These are phyloP conservation scores for Xylariaceae sp. DNA, from an alignment of 2,329 filamentous ascomycete species.

Conservation along the genomic window DNA sequence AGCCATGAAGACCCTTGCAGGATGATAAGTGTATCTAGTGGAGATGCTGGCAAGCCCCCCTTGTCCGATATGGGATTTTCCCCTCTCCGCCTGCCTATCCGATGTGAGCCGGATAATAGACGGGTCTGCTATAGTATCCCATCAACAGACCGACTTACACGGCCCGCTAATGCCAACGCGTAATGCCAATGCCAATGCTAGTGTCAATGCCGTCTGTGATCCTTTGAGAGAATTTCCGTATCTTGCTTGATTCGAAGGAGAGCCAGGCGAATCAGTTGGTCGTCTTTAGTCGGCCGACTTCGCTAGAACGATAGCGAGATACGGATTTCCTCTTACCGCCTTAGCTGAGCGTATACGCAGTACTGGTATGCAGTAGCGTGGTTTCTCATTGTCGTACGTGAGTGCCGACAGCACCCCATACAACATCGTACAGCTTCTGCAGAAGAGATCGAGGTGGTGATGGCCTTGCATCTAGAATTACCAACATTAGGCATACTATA, in stretches of 20 bases:
- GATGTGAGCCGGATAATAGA: slow-evolving; percentile 24
- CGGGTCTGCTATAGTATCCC: neutral
- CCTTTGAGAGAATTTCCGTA: slow-evolving; percentile 14
- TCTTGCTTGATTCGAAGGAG: slow-evolving; percentile 9
- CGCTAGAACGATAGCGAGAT: slow-evolving; percentile 14
- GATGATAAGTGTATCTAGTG: slow-evolving; percentile 17
- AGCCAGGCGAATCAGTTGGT: slow-evolving; percentile 18
- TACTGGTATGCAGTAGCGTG: slow-evolving; percentile 21
- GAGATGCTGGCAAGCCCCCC: slow-evolving; percentile 22
- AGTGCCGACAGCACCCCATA: slow-evolving; percentile 13
- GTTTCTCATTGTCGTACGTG: slow-evolving; percentile 19
- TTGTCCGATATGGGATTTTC: slow-evolving; percentile 14
- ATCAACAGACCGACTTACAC: slow-evolving; percentile 18
- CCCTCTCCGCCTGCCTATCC: slow-evolving; percentile 22
- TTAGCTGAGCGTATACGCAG: slow-evolving; percentile 10
- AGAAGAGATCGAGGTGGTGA: slow-evolving; percentile 26
- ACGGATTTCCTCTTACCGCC: slow-evolving; percentile 20
- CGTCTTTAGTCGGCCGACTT: slow-evolving; percentile 10
- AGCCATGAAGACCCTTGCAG: slow-evolving; percentile 11
- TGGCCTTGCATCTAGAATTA: slow-evolving; percentile 10
- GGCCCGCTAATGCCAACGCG: slow-evolving; percentile 18
- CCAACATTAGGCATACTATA: slow-evolving; percentile 16
- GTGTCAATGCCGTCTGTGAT: slow-evolving; percentile 14
- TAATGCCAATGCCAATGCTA: slow-evolving; percentile 10
- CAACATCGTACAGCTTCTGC: slow-evolving; percentile 27